Evolutionary conservation across 2,329 filamentous ascomycete genomes (phyloP).

Genomic region (Colletotrichum trifolii): DNA sequence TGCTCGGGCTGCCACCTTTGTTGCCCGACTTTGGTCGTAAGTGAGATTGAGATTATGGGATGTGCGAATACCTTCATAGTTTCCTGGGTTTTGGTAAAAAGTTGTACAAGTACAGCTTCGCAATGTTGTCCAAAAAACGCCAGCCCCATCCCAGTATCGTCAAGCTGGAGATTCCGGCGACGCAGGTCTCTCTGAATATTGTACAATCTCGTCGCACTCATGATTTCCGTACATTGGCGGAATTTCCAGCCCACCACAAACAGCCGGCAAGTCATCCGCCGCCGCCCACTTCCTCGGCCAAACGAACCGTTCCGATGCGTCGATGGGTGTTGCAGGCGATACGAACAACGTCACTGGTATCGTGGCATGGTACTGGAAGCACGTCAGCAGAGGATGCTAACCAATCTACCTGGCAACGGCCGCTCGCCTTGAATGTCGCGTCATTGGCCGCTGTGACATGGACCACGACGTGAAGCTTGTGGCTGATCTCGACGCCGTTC

Average conservation of each 20-base stretch:
- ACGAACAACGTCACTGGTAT: constrained; percentile 14
- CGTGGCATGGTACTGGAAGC: not conserved
- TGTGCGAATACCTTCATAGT: not conserved
- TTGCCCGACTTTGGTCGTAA: constrained; percentile 55
- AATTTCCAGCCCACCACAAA: constrained; percentile 1
- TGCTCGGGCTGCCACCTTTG: constrained; percentile 70
- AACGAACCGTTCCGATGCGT: constrained; percentile 9
- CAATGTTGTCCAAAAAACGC: too few relatives aligned
- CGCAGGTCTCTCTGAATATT: not conserved
- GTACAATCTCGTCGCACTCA: not conserved
- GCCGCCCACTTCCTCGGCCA: not conserved
- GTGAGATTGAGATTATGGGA: constrained; percentile 39
- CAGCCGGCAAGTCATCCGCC: too few relatives aligned
- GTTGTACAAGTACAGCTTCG: too few relatives aligned
- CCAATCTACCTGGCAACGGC: not conserved
- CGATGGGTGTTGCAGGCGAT: constrained; percentile 16
- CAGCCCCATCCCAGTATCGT: too few relatives aligned
- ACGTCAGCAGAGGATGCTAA: not conserved
- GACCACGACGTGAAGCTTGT: constrained; percentile 11
- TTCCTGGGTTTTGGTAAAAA: not conserved
- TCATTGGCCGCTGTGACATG: not conserved
- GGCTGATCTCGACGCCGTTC: constrained; percentile 9
- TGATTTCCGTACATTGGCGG: constrained; percentile 13
- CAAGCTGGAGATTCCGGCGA: too few relatives aligned
- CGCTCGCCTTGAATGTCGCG: not conserved